phyloP scores from a whole-genome alignment of 1,139 yeast genomes.

The Hanseniaspora gamundiae region DNA sequence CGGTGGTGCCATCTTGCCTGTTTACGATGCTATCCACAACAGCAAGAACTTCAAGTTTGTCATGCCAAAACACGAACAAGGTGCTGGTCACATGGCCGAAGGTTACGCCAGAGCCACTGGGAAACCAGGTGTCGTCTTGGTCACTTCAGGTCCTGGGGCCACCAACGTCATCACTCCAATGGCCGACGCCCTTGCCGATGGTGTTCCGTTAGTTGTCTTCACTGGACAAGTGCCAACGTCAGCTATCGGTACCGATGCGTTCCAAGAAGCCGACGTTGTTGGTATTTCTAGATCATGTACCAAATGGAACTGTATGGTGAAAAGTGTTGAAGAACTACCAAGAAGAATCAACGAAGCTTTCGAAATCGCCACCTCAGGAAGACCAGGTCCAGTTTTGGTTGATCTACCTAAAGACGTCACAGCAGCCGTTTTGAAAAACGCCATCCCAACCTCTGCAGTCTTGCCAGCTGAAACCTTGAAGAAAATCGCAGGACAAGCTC shows the following conservation, averaged over 20 bases:
- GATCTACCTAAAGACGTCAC: slow-evolving; percentile 98
- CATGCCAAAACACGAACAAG: slow-evolving; percentile 95
- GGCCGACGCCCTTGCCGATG: slow-evolving; percentile 96
- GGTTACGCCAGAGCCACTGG: slow-evolving; percentile 95
- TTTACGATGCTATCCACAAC: slow-evolving; percentile 91
- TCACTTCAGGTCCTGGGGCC: slow-evolving; percentile 98
- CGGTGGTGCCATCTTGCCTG: slow-evolving; percentile 97
- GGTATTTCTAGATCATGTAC: slow-evolving; percentile 97
- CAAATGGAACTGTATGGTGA: slow-evolving; percentile 98
- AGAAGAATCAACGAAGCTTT: slow-evolving; percentile 94
- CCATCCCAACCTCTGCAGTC: slow-evolving; percentile 78
- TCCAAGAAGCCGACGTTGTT: slow-evolving; percentile 96
- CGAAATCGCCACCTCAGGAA: slow-evolving; percentile 88
- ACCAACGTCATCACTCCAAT: slow-evolving; percentile 94
- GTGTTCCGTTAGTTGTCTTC: slow-evolving; percentile 95
- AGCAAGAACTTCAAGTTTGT: slow-evolving; percentile 82
- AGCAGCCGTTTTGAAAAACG: slow-evolving; percentile 72
- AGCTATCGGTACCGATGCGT: slow-evolving; percentile 95
- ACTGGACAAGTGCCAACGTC: slow-evolving; percentile 94
- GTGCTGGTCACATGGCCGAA: slow-evolving; percentile 99
- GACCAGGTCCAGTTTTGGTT: slow-evolving; percentile 97
- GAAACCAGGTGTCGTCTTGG: slow-evolving; percentile 96
- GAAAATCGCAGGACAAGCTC: slow-evolving; percentile 57
- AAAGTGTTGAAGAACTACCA: slow-evolving; percentile 86
- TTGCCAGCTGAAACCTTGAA: slow-evolving; percentile 73